These are phyloP conservation scores for Exsudoporus frostii DNA, from an alignment of 768 basidiomycete genomes.

Conservation along the genomic window DNA sequence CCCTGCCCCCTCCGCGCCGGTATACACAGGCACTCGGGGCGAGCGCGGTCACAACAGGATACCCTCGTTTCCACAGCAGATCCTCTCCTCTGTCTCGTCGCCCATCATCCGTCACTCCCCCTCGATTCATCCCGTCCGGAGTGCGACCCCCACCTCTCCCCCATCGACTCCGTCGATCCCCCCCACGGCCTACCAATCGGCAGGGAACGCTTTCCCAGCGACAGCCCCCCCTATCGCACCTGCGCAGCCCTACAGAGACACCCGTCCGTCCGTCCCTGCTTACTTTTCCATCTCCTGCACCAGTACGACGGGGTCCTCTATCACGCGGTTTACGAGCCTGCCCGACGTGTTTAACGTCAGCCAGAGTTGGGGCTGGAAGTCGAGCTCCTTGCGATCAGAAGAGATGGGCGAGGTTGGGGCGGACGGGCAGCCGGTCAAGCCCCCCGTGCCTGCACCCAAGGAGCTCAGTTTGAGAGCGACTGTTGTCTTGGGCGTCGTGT, in stretches of 20 bases:
- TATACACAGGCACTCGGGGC: slow-evolving; percentile 24
- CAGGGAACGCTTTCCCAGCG: slow-evolving; percentile 32
- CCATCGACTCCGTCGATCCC: slow-evolving; percentile 20
- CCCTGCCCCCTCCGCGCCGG: slow-evolving; percentile 65
- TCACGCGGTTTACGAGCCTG: slow-evolving; percentile 80
- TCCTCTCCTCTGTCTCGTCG: slow-evolving; percentile 25
- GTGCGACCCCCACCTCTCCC: slow-evolving; percentile 39
- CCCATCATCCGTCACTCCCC: slow-evolving; percentile 41
- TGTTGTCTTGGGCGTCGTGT: slow-evolving; percentile 75
- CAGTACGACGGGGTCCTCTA: slow-evolving; percentile 73
- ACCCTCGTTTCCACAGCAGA: slow-evolving; percentile 31
- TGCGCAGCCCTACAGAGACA: slow-evolving; percentile 71
- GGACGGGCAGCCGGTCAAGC: slow-evolving; percentile 31
- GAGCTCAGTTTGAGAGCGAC: slow-evolving; percentile 74
- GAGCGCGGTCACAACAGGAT: slow-evolving; percentile 29
- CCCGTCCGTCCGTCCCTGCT: slow-evolving; percentile 64
- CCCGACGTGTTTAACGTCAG: slow-evolving; percentile 83
- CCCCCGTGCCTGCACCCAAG: slow-evolving; percentile 28
- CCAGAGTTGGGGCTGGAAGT: slow-evolving; percentile 96
- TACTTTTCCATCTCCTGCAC: slow-evolving; percentile 85
- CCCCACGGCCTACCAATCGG: slow-evolving; percentile 23
- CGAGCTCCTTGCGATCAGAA: slow-evolving; percentile 50
- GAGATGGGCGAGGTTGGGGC: slow-evolving; percentile 42
- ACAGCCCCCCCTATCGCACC: slow-evolving; percentile 49
- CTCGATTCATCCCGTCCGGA: slow-evolving; percentile 46